Conservation (phyloP, 140 eudicot species). For the Cichorium intybus region DNA sequence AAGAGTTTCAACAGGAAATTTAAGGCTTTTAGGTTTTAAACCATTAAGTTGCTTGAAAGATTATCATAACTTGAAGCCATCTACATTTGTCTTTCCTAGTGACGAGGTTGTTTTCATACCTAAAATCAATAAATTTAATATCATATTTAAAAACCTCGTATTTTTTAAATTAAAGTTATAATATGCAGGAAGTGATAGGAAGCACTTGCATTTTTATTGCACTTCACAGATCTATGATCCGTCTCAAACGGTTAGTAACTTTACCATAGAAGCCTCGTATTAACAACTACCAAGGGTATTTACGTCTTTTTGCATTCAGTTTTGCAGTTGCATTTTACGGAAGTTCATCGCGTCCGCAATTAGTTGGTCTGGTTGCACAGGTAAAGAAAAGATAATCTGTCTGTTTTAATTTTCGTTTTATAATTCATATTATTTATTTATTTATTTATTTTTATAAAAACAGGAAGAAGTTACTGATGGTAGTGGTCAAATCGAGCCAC, state of each 20-base stretch:
- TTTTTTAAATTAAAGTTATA: constrained; percentile 2
- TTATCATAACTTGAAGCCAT: constrained; percentile 87
- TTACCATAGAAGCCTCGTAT: no score
- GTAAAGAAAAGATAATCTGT: constrained; percentile 48
- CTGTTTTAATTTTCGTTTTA: background rate
- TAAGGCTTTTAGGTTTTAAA: constrained; percentile 90
- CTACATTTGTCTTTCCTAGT: constrained; percentile 81
- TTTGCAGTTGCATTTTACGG: constrained; percentile 96
- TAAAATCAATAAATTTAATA: background rate
- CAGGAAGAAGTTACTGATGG: constrained; percentile 78
- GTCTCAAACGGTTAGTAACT: constrained; percentile 68
- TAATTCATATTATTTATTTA: constrained; percentile 1
- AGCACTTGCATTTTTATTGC: constrained; percentile 86
- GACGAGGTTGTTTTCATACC: constrained; percentile 65
- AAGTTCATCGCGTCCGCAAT: constrained; percentile 68
- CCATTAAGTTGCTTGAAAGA: constrained; percentile 90
- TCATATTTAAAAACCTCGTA: background rate
- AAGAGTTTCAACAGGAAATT: constrained; percentile 75
- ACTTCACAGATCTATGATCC: constrained; percentile 89
- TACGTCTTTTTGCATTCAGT: constrained; percentile 38
- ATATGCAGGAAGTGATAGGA: constrained; percentile 80
- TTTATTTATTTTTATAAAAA: constrained; percentile 10
- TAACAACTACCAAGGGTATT: constrained; percentile 4
- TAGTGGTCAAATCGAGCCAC: constrained; percentile 97
- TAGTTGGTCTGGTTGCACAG: constrained; percentile 92